Conservation (phyloP, 2,329 filamentous ascomycete species). For the Arthrobotrys megalospora region DNA sequence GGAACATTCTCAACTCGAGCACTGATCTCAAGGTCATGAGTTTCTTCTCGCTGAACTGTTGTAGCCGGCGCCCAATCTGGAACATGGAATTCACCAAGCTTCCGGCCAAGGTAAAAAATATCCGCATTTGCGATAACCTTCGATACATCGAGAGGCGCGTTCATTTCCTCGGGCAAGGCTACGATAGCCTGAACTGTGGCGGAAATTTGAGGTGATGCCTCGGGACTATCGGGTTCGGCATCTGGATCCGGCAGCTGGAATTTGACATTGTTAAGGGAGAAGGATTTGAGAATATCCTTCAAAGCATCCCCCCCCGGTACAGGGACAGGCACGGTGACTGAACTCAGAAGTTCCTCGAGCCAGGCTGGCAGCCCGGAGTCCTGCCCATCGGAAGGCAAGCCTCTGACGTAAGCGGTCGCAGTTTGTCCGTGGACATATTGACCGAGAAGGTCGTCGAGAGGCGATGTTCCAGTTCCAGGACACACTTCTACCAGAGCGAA, state of each 20-base stretch:
- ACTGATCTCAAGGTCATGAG: constrained; percentile 79
- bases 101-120: constrained; percentile 82
- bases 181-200: constrained; percentile 86
- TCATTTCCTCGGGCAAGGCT: constrained; percentile 85
- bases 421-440: constrained; percentile 85
- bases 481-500: constrained; percentile 80
- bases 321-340: constrained; percentile 85
- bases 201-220: constrained; percentile 82
- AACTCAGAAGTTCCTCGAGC: constrained; percentile 84
- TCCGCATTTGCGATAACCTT: constrained; percentile 82
- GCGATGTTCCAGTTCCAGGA: constrained; percentile 82
- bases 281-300: constrained; percentile 87
- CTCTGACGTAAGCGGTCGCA: constrained; percentile 85
- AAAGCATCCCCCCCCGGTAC: constrained; percentile 83
- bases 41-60: constrained; percentile 75
- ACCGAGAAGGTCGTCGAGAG: constrained; percentile 84
- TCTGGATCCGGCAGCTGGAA: constrained; percentile 87
- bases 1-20: constrained; percentile 84
- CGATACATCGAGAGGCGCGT: constrained; percentile 84
- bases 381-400: constrained; percentile 74
- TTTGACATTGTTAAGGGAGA: constrained; percentile 86
- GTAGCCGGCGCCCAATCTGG: constrained; percentile 86
- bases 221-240: constrained; percentile 81
- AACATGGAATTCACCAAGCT: constrained; percentile 85
- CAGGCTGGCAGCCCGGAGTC: constrained; percentile 81